These are phyloP conservation scores for Chalara sp. DNA, from an alignment of 2,329 filamentous ascomycete species.

Conservation along the genomic window DNA sequence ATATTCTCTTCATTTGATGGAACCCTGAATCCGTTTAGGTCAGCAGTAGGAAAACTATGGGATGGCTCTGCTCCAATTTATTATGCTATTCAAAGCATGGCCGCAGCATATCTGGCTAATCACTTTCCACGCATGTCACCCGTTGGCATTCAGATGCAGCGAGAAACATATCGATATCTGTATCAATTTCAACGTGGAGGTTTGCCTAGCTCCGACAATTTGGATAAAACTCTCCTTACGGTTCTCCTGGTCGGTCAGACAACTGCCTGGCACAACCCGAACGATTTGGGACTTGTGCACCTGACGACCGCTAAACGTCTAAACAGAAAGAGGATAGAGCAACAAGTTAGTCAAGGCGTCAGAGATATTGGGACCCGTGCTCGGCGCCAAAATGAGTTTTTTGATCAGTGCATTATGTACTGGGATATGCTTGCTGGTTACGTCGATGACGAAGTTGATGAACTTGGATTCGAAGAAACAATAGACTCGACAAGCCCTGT, in stretches of 20 bases:
- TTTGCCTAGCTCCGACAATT: conserved; percentile 37
- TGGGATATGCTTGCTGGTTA: conserved; percentile 25
- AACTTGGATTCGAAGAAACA: conserved; percentile 13
- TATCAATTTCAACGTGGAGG: conserved; percentile 44
- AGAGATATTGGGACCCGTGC: conserved; percentile 7
- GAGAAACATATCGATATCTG: conserved; percentile 23
- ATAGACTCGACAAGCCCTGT: background rate
- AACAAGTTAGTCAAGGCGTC: conserved; percentile 6
- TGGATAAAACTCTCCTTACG: conserved; percentile 49
- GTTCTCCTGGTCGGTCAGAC: conserved; percentile 52
- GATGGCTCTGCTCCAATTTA: conserved; percentile 51
- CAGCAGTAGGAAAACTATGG: conserved; percentile 50
- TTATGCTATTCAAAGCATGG: conserved; percentile 58
- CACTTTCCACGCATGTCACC: conserved; percentile 46
- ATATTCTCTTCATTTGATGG: conserved; percentile 61
- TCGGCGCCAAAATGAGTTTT: conserved; percentile 23
- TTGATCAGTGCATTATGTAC: conserved; percentile 26
- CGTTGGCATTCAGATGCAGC: conserved; percentile 43
- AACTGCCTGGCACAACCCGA: conserved; percentile 52
- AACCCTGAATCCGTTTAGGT: conserved; percentile 52
- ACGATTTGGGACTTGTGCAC: conserved; percentile 39
- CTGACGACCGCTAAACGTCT: conserved; percentile 23
- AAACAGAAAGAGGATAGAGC: conserved; percentile 16
- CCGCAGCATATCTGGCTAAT: conserved; percentile 52
- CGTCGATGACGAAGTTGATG: conserved; percentile 21